A percentile compares a stretch with the other conserved stretches of the same genome.
phyloP scores from a whole-genome alignment of 2,329 filamentous ascomycete genomes.

The Fusarium pseudoanthophilum region DNA sequence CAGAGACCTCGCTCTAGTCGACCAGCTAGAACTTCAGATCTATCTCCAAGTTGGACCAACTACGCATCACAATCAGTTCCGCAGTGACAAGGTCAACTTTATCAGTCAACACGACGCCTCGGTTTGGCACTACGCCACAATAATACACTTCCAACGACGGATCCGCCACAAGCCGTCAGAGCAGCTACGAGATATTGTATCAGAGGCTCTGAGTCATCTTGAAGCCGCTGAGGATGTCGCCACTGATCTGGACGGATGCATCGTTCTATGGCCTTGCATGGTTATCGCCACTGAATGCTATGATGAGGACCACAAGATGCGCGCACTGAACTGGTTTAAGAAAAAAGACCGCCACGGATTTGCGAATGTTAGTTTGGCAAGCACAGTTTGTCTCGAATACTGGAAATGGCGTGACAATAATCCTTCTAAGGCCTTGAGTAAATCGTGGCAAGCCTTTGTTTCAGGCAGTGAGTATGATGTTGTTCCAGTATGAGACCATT shows the following conservation, averaged over 20 bases:
- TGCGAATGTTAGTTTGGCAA: background rate
- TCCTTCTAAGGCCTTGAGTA: too few relatives aligned
- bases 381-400: background rate
- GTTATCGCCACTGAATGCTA: background rate
- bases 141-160: background rate
- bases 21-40: background rate
- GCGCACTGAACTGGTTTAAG: background rate
- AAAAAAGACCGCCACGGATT: background rate
- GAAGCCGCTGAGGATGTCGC: background rate
- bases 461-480: too few relatives aligned
- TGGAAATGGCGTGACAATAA: background rate
- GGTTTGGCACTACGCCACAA: background rate
- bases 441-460: background rate
- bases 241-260: background rate
- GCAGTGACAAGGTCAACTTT: background rate
- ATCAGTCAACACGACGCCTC: background rate
- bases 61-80: fast-evolving
- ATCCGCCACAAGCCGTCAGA: background rate
- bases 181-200: background rate
- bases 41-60: fast-evolving
- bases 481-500: background rate
- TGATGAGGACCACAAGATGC: background rate
- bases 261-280: background rate
- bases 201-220: background rate
- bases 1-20: background rate